These are phyloP conservation scores for Vaccinium vitisidaea DNA, from an alignment of 148 eudicot species.

Conservation along the genomic window DNA sequence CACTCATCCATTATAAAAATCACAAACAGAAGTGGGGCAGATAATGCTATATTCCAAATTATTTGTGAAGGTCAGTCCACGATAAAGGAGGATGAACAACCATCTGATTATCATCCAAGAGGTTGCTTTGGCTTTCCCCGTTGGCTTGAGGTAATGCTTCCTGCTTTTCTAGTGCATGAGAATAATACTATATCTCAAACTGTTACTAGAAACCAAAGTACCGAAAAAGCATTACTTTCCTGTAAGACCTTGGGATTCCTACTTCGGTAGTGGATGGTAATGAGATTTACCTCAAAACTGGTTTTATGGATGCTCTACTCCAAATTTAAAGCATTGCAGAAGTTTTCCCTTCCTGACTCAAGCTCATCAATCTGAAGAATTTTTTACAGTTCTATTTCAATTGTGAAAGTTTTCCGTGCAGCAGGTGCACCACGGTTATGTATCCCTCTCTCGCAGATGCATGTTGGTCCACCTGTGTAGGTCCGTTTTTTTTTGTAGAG, in stretches of 20 bases:
- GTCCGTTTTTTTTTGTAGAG: neutral
- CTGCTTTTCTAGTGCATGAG: neutral
- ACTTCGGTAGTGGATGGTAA: neutral
- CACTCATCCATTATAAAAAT: slow-evolving; percentile 50
- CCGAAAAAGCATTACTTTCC: neutral
- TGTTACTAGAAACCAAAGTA: neutral
- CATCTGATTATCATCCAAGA: slow-evolving; percentile 55
- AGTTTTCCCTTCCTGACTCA: neutral
- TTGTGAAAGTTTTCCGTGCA: neutral
- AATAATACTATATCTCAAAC: neutral
- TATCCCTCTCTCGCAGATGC: neutral
- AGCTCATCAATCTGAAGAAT: neutral
- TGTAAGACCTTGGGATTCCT: neutral
- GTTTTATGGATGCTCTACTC: neutral
- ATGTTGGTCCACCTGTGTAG: neutral
- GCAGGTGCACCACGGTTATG: neutral
- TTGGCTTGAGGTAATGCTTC: slow-evolving; percentile 83
- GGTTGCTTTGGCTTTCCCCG: slow-evolving; percentile 80
- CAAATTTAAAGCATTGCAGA: neutral
- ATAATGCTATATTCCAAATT: slow-evolving; percentile 51
- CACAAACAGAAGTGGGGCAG: slow-evolving; percentile 56
- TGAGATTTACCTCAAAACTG: neutral
- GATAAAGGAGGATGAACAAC: slow-evolving; percentile 41
- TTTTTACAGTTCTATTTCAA: too few relatives aligned
- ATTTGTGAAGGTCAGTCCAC: slow-evolving; percentile 66